Percentiles rank a stretch among this genome's conserved stretches.
Evolutionary conservation across 192 early-diverging fungal species (phyloP).

Genomic region (Coemansia sp.): DNA sequence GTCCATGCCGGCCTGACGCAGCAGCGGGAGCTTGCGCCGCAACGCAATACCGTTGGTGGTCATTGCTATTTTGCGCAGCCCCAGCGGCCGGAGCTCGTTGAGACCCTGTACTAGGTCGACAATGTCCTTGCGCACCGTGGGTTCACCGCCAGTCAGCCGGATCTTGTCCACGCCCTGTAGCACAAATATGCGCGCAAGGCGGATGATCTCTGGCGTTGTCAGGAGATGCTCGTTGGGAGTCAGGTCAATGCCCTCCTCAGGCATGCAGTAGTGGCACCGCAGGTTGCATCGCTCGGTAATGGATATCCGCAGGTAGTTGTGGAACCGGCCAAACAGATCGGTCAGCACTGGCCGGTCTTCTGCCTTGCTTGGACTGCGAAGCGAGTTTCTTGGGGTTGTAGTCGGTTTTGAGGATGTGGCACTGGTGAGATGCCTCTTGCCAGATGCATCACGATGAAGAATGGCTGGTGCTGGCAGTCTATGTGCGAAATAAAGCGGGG

Average conservation of each 20-base stretch:
- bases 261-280: conserved; percentile 98
- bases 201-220: conserved; percentile 78
- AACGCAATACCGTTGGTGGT: conserved; percentile 95
- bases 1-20: conserved; percentile 77
- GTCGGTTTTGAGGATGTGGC: background rate
- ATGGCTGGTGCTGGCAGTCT: background rate
- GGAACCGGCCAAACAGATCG: conserved; percentile 83
- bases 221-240: conserved; percentile 71
- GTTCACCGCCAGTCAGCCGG: conserved; percentile 94
- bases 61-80: conserved; percentile 81
- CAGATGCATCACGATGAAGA: background rate
- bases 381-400: background rate
- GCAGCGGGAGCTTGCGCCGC: conserved; percentile 72
- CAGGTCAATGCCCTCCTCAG: conserved; percentile 77
- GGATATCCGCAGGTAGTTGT: conserved; percentile 93
- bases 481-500: background rate
- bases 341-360: conserved; percentile 43
- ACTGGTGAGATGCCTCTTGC: background rate
- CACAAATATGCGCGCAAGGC: conserved; percentile 83
- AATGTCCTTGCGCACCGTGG: conserved; percentile 90
- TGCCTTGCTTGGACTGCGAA: background rate
- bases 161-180: conserved; percentile 89
- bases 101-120: conserved; percentile 82
- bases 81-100: conserved; percentile 67
- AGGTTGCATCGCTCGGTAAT: conserved; percentile 95